Evolutionary conservation across 192 early-diverging fungal species (phyloP), one percentile per base, ranked within the genome.

Genomic region (Chytriomyces confervae): DNA sequence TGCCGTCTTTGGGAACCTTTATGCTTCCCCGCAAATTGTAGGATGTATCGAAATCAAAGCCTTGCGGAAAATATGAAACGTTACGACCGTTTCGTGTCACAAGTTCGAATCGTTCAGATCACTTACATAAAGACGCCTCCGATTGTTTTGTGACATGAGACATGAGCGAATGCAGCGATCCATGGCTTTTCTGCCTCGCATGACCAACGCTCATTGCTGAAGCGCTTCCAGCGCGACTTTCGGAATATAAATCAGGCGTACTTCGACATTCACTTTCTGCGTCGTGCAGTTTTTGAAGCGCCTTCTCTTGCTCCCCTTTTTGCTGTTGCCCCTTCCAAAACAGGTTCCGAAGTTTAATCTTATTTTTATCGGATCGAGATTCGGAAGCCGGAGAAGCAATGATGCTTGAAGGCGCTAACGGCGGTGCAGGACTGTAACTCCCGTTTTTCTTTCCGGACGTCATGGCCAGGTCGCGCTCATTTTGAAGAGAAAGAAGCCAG

Each of bases 1-100:
- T 86, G 5, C 85, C 85, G 43, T 75, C 82, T 72, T 89, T 89
- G 29, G 87, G 87, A 8, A 86, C 76, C 66, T 89, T 89, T 13
- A 89, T 65, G 69, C 63, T 77, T 5, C 87, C 87, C 1, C 36
- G 45, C 36, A 86, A 64, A 20, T 51, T 73, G 29, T 84, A 80
- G 5, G 24, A 27, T 8, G 75, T 69, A 74, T 79, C 75, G 62
- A 83, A 80, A 5, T 82, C 80, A 48, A 81, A 68, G 43, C 23
- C 71, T 76, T 61, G 18, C 65, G 45, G n/a, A 72, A 61, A 53
- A 43, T 2, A 13, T 27, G 63, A 66, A 18, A 16, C 16, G 16
- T 57, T 66, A 73, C 29, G 18, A 45, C 18, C 16, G 72, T 50
- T 9, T 46, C 36, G 36, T 2, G 36, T 36, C 11, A n/a, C 50